Base-by-base conservation (phyloP, 75 land plant species). In the Azolla pinnata region DNA sequence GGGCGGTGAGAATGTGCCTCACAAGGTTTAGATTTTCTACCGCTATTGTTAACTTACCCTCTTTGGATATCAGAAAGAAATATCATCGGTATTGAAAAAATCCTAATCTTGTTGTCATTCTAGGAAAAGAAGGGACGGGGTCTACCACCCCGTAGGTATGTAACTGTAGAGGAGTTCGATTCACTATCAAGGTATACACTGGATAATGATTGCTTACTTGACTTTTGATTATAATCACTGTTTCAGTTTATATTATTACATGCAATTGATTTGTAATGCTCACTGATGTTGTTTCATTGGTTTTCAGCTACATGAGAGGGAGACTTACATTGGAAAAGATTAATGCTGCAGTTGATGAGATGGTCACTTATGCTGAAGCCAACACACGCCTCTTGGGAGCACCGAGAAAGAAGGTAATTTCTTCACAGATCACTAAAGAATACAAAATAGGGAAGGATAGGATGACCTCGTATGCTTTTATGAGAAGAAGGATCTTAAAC, bases 241-340 rank as follows among this genome's bases (percentile, higher is more conserved):
- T 25, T 19, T 28, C 29, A 4, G 25, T 26, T 26, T 21, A n/a
- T n/a, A 20, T 50, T 51, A 18, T 46, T 31, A 24, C 20, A 50
- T 40, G 64, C 1, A n/a, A 48, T 20, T 29, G 5, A 9, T 29
- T 31, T 10, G 9, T 29, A 16, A 23, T 7, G 30, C 30, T 3
- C 27, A 31, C 18, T 20, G 45, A 45, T 59, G 52, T 46, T 24
- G 52, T 19, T 24, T 26, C 26, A 59, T 29, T 47, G 38, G 14
- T 17, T 20, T 66, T 35, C 75, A 92, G 97, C 61, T 92, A 92
- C 48, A 92, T 92, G 97, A 88, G 82, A 62, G 89, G 89, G 49
- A 75, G 97, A 48, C 78, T 92, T 18, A 92, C 96, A 9, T 50
- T 88, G 10, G 97, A 92, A 26, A 93, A 92, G 71, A 63, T 92